phyloP scores from a whole-genome alignment of 192 early-diverging fungal species.

The Pilaira anomala region DNA sequence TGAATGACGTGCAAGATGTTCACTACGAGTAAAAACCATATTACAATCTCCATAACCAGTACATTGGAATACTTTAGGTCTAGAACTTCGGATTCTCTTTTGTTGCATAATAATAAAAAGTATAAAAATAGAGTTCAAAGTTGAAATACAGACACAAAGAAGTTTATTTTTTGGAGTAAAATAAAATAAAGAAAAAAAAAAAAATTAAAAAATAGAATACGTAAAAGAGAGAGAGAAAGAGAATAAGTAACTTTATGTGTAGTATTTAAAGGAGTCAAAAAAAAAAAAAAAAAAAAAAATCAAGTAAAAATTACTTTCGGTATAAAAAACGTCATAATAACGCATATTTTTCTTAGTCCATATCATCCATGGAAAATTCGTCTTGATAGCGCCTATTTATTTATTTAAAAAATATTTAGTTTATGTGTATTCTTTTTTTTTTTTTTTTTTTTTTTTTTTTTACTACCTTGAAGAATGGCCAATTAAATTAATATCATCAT shows the following conservation, averaged over 20 bases:
- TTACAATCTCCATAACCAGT: conserved; percentile 50
- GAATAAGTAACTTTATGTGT: too few relatives aligned
- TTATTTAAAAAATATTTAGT: too few relatives aligned
- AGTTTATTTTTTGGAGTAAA: too few relatives aligned
- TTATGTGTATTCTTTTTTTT: too few relatives aligned
- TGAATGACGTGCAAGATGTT: conserved; percentile 53
- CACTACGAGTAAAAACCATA: conserved; percentile 56
- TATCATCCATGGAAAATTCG: conserved; percentile 64
- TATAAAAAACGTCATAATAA: neutral
- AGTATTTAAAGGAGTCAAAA: neutral
- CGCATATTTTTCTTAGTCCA: conserved; percentile 40
- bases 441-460: too few relatives aligned
- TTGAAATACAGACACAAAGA: too few relatives aligned
- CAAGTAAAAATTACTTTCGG: neutral
- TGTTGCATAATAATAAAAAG: neutral
- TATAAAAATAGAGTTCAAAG: neutral
- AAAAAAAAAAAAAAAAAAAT: neutral
- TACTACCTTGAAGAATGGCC: too few relatives aligned
- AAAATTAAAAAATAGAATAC: neutral
- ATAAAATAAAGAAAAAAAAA: conserved; percentile 12
- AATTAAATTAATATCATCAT: conserved; percentile 28
- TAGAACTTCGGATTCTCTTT: neutral
- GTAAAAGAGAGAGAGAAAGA: neutral
- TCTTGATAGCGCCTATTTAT: conserved; percentile 48
- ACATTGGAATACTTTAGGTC: conserved; percentile 46